Evolutionary conservation across 1,284 basidiomycete genomes (phyloP), one percentile per base, ranked within the genome.

Genomic region (Spongispora temasekensis): DNA sequence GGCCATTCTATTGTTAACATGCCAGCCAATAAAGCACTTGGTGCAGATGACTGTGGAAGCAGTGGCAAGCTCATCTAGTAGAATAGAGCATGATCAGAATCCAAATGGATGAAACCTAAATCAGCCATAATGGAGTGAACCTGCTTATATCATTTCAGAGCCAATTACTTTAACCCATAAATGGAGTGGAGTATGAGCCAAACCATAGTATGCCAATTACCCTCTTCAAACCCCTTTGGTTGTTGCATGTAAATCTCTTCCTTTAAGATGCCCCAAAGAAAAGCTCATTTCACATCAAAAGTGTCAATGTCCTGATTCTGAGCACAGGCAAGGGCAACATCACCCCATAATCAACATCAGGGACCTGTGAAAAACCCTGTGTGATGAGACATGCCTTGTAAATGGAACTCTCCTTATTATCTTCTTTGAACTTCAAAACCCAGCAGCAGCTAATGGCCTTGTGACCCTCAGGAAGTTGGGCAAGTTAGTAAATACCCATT

Each of bases 191-290:
- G 31, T 55, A 62, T 62, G 1, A 21, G 25, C 60, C 57, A 63
- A 0, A 57, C 17, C 0, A 23, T 0, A 0, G 27, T 5, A 0
- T 4, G 4, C 57, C 48, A 59, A 4, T 62, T 23, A 0, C 60
- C 57, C 0, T 57, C 30, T 5, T 63, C 28, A 2, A 62, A 64
- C 0, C 61, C 61, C 1, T 48, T 42, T 0, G 57, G 57, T 2
- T 63, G 59, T 1, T 12, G 1, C 62, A 63, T 63, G 13, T 53
- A 63, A 1, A 63, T 63, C 2, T 64, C 62, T 5, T 62, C 57
- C 1, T 55, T 51, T 0, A 64, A 40, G 0, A 40, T 3, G 0
- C 52, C 54, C 50, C 57, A 59, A 0, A 63, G 52, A 4, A 62
- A 63, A 0, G 48, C 53, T 0, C 42, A 3, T n/a, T 61, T 61